Evolutionary conservation across 768 basidiomycete species (phyloP).

Genomic region (Gymnopilus dilepis): DNA sequence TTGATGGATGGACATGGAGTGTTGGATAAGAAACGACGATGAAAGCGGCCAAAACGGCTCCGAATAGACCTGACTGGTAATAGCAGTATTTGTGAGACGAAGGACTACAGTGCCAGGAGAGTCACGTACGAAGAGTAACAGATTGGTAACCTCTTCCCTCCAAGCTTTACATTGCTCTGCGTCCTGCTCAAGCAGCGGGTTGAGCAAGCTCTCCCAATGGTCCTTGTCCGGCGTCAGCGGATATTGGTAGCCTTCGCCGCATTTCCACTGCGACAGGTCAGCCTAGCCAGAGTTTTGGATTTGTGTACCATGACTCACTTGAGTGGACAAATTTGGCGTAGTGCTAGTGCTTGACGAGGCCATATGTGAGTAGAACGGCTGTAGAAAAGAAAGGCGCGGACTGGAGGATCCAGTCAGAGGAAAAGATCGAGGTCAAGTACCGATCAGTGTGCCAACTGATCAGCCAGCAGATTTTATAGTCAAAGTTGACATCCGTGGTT

Average conservation of each 20-base stretch:
- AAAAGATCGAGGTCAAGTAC: no score
- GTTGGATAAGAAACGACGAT: constrained; percentile 24
- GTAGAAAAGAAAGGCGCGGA: no score
- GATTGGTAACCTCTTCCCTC: constrained; percentile 25
- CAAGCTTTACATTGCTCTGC: constrained; percentile 12
- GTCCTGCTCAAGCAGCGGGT: constrained; percentile 3
- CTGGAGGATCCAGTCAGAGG: no score
- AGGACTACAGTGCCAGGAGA: not conserved
- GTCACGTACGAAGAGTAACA: constrained; percentile 25
- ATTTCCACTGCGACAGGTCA: not conserved
- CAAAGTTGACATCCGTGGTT: no score
- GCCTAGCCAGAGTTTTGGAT: no score
- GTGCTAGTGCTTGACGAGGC: no score
- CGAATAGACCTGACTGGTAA: constrained; percentile 25
- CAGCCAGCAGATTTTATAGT: no score
- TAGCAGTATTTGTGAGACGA: constrained; percentile 21
- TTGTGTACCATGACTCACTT: no score
- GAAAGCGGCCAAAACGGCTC: constrained; percentile 26
- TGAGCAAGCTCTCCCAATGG: not conserved
- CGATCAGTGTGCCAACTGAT: no score
- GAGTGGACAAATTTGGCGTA: no score
- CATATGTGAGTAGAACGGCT: no score
- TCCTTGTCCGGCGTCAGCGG: constrained; percentile 3
- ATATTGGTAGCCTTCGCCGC: not conserved
- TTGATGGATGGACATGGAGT: constrained; percentile 20